A percentile compares a stretch with the other conserved stretches of the same genome.
These are phyloP conservation scores for Phyllostachys edulis DNA, from an alignment of 176 grass and related monocot genomes.

Conservation along the genomic window DNA sequence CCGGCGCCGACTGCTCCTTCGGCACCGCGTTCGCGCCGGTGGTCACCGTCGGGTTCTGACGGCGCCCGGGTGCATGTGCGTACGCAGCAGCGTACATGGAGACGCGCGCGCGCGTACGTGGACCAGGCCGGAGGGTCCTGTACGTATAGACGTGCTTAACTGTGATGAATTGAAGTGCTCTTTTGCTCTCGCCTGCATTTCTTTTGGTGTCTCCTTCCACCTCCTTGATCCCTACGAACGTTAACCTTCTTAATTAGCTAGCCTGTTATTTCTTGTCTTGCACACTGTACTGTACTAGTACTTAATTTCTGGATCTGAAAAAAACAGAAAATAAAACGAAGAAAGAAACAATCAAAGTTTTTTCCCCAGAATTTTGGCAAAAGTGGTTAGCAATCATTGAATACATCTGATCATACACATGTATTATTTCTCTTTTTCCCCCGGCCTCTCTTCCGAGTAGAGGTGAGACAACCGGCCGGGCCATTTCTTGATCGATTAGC, in stretches of 20 bases:
- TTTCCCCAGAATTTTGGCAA: background rate
- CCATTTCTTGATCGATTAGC: background rate
- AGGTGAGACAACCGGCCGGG: background rate
- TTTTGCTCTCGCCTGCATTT: background rate
- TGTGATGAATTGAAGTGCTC: background rate
- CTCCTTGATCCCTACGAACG: background rate
- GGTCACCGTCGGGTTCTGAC: constrained; percentile 31
- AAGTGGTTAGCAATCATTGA: too few species aligned
- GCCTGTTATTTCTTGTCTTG: background rate
- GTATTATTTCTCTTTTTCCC: background rate
- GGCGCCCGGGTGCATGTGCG: background rate
- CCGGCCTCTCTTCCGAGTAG: background rate
- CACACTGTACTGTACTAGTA: background rate
- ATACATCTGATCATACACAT: background rate
- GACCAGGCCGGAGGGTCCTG: background rate
- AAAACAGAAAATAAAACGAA: background rate
- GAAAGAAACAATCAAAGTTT: background rate
- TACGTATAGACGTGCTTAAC: background rate
- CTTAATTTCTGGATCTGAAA: background rate
- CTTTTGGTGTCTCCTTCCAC: background rate
- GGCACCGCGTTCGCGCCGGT: constrained; percentile 54
- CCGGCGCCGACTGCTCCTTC: constrained; percentile 58
- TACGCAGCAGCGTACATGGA: background rate
- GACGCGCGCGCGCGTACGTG: background rate
- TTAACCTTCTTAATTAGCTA: background rate